Base-by-base conservation (phyloP, 2,329 filamentous ascomycete genomes). In the Monilinia aucupariae region DNA sequence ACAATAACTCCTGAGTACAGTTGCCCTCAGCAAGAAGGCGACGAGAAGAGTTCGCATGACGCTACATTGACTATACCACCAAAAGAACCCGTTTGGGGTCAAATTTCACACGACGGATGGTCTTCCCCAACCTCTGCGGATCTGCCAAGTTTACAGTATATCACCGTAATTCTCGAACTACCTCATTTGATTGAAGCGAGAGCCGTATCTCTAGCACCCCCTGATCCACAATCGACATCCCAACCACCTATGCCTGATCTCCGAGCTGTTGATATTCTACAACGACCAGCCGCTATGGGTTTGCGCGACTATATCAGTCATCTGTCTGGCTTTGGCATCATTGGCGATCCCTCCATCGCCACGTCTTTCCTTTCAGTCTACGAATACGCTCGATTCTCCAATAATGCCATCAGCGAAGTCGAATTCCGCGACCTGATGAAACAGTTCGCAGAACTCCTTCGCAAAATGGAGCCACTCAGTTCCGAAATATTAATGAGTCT, bases 101-200 rank as follows among this genome's bases (percentile, higher is more conserved):
- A 85, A n/a, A 85, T 97, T 59, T 85, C 90, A 64, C 94, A 99
- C 73, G 80, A 86, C 20, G 94, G 93, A 59, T 97, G 94, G 93
- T 88, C 89, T 2, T 90, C 91, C 2, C 93, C 93, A 7, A 82
- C 84, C 37, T 88, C 85, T 0, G 78, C 83, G 10, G 89, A 94
- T 71, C 77, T 94, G 22, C 86, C 91, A 5, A 85, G 91, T 71
- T 77, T 97, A n/a, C 86, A 96, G 67, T 97, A 96, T 75, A 82
- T 81, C 69, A 85, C 86, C 2, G 91, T 99, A 30, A 80, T 97
- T 22, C 81, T 83, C 45, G 93, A 97, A 75, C 80, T 99, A 30
- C 91, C 92, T 1, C 88, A 96, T 72, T 81, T 97, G 34, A 90
- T 97, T 66, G 93, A 97, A 78, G 93, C 91, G 12, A 93, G 93